These are phyloP conservation scores for Aspergillus sp. DNA, from an alignment of 2,329 filamentous ascomycete species.

Conservation along the genomic window DNA sequence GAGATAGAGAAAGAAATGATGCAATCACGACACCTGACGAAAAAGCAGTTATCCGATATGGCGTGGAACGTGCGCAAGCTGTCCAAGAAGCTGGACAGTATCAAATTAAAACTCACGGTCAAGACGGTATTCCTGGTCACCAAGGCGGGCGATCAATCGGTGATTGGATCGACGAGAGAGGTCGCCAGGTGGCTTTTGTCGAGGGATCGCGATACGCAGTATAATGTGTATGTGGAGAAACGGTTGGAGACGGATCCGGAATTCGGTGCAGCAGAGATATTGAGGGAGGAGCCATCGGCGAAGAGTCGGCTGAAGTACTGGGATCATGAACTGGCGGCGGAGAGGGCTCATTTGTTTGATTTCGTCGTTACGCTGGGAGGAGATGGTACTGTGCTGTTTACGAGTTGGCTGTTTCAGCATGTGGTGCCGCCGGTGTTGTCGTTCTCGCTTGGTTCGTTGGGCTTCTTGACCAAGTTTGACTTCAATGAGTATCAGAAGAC, in stretches of 20 bases:
- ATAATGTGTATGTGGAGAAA: constrained; percentile 80
- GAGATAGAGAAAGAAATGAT: constrained; percentile 40
- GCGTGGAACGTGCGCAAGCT: constrained; percentile 92
- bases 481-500: constrained; percentile 73
- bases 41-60: constrained; percentile 95
- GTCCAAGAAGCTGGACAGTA: constrained; percentile 79
- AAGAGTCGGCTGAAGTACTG: constrained; percentile 73
- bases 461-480: constrained; percentile 96
- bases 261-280: constrained; percentile 72
- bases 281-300: constrained; percentile 61
- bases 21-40: constrained; percentile 79
- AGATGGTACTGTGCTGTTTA: constrained; percentile 95
- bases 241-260: constrained; percentile 69
- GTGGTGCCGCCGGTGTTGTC: constrained; percentile 92
- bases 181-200: constrained; percentile 79
- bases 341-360: constrained; percentile 84
- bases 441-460: constrained; percentile 86
- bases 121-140: constrained; percentile 83
- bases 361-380: constrained; percentile 90
- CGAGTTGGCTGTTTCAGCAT: constrained; percentile 94
- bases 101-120: constrained; percentile 79
- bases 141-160: constrained; percentile 82
- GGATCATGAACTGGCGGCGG: constrained; percentile 75
- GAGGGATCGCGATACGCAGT: constrained; percentile 65
- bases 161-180: constrained; percentile 76